Evolutionary conservation across 208 protist genomes (phyloP).

Genomic region (Wallacemonas sp.): DNA sequence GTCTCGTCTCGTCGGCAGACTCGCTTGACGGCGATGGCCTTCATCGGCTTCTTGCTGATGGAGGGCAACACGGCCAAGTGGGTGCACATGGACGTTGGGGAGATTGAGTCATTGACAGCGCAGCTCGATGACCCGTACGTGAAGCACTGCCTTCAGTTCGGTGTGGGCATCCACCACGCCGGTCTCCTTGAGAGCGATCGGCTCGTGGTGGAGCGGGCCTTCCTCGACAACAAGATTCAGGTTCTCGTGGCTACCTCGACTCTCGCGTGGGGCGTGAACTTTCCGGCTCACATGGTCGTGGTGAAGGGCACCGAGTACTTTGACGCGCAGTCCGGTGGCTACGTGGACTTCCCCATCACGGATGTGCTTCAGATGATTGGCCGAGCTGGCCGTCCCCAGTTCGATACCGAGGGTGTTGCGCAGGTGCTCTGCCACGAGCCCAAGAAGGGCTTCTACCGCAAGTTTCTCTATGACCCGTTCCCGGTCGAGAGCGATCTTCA

Average conservation of each 20-base stretch:
- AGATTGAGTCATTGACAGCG: slow-evolving; percentile 78
- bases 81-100: slow-evolving; percentile 86
- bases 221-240: slow-evolving; percentile 93
- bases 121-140: slow-evolving; percentile 87
- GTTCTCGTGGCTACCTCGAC: slow-evolving; percentile 99
- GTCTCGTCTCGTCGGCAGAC: slow-evolving; percentile 99
- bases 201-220: slow-evolving; percentile 94
- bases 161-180: slow-evolving; percentile 99
- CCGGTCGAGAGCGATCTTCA: slow-evolving; percentile 98
- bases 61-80: slow-evolving; percentile 95
- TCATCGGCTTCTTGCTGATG: slow-evolving; percentile 94
- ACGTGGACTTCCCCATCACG: slow-evolving; percentile 99
- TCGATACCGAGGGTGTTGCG: slow-evolving; percentile 94
- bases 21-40: slow-evolving; percentile 97
- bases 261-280: slow-evolving; percentile 99
- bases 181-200: slow-evolving; percentile 90
- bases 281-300: slow-evolving; percentile 99
- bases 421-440: slow-evolving; percentile 97
- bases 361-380: slow-evolving; percentile 99
- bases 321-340: slow-evolving; percentile 96
- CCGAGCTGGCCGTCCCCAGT: slow-evolving; percentile 97
- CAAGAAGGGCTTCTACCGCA: slow-evolving; percentile 99
- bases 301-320: slow-evolving; percentile 99
- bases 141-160: slow-evolving; percentile 97
- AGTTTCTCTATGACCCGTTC: slow-evolving; percentile 99